phyloP scores from a whole-genome alignment of 116 monocot species.

The Trichopus zeylanicus region DNA sequence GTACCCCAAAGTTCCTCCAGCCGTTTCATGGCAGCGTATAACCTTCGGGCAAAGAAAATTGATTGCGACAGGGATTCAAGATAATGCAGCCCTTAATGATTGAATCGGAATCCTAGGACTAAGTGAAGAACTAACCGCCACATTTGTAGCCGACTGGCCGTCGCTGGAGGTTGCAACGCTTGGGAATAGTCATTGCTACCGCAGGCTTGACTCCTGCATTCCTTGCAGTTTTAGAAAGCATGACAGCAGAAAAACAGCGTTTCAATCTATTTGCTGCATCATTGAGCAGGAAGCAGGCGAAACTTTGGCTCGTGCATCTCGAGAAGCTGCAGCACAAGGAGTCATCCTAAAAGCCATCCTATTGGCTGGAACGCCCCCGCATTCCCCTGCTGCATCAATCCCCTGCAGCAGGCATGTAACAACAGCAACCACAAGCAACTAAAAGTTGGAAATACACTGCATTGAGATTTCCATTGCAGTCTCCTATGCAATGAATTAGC shows the following conservation, averaged over 20 bases:
- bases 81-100: no score
- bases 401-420: neutral
- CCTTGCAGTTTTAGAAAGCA: constrained; percentile 22
- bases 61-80: no score
- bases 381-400: constrained; percentile 20
- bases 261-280: constrained; percentile 9
- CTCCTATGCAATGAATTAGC: no score
- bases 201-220: constrained; percentile 13
- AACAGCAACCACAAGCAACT: constrained; percentile 3
- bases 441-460: neutral
- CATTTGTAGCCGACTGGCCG: constrained; percentile 33
- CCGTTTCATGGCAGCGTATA: constrained; percentile 4
- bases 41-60: neutral
- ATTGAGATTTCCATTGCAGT: constrained; percentile 2
- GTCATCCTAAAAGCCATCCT: constrained; percentile 23
- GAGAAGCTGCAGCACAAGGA: constrained; percentile 22
- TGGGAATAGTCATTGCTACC: constrained; percentile 23
- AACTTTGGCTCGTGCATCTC: constrained; percentile 5
- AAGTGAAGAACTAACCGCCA: constrained; percentile 7
- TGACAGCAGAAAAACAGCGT: constrained; percentile 22
- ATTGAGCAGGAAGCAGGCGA: neutral
- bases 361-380: constrained; percentile 15
- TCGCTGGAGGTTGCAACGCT: constrained; percentile 19
- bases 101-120: no score
- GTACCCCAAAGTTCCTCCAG: no score